These are phyloP conservation scores for Rhodotorula glutinis DNA, from an alignment of 1,284 basidiomycete genomes.

Conservation along the genomic window DNA sequence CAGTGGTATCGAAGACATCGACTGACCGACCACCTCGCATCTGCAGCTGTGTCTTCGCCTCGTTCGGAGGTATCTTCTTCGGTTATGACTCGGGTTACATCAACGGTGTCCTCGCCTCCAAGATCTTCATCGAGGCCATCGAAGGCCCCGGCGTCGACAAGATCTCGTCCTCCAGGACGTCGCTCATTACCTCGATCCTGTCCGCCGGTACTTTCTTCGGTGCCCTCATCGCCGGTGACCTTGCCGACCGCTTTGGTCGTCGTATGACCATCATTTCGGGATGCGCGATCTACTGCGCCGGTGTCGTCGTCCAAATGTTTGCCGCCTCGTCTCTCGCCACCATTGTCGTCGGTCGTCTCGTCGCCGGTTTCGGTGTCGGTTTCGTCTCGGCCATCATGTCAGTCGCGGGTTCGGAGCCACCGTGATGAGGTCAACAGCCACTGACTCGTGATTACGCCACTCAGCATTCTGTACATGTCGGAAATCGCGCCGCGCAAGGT, in stretches of 20 bases:
- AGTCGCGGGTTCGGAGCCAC: no score
- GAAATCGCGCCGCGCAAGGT: constrained; percentile 23
- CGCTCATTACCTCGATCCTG: constrained; percentile 31
- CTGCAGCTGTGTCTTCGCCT: constrained; percentile 41
- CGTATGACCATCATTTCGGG: constrained; percentile 44
- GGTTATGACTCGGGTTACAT: constrained; percentile 40
- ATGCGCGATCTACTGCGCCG: constrained; percentile 50
- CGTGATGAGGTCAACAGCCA: no score
- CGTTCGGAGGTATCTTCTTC: constrained; percentile 42
- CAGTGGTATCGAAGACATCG: no score
- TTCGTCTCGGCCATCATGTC: constrained; percentile 54
- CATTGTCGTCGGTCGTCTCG: constrained; percentile 49
- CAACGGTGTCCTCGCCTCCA: constrained; percentile 41
- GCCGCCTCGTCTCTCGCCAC: constrained; percentile 48
- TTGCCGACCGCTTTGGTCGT: constrained; percentile 31
- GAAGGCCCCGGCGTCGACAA: constrained; percentile 20
- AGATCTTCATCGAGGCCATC: constrained; percentile 37
- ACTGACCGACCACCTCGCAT: constrained; percentile 9
- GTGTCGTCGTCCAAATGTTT: constrained; percentile 48
- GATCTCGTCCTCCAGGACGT: constrained; percentile 14
- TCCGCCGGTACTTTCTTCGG: constrained; percentile 35
- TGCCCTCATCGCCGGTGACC: constrained; percentile 31
- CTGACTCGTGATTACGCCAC: no score
- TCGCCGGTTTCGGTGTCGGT: constrained; percentile 55
- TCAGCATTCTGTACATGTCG: constrained; percentile 4